Percentiles rank a stretch among this genome's conserved stretches.
Conservation (phyloP, 441 rosid genomes). For the Dalechampia spathulata region DNA sequence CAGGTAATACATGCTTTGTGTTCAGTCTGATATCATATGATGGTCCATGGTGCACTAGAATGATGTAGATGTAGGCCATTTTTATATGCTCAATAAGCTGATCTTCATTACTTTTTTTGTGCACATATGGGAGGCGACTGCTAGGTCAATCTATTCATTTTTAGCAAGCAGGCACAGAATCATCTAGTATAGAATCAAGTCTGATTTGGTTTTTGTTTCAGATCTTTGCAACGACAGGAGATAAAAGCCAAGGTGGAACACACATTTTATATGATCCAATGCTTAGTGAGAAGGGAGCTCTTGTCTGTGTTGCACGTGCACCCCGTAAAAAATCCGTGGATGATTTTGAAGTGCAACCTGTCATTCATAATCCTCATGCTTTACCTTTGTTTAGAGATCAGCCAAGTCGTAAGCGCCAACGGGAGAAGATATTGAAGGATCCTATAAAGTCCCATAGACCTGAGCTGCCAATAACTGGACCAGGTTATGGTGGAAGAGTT, state of each 20-base stretch:
- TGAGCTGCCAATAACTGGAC: conserved; percentile 87
- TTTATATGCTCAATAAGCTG: neutral
- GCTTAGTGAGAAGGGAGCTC: conserved; percentile 88
- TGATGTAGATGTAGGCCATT: neutral
- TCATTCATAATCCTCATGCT: conserved; percentile 96
- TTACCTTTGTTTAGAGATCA: conserved; percentile 92
- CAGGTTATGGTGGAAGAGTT: conserved; percentile 93
- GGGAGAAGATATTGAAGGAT: conserved; percentile 88
- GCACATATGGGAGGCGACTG: neutral
- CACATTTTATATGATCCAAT: conserved; percentile 83
- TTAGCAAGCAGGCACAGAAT: too few species aligned
- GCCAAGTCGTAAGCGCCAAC: conserved; percentile 94
- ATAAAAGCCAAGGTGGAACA: conserved; percentile 85
- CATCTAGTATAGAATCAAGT: too few species aligned
- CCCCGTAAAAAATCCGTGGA: conserved; percentile 93
- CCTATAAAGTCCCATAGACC: conserved; percentile 89
- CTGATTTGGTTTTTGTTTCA: conserved; percentile 18
- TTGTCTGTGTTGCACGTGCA: conserved; percentile 91
- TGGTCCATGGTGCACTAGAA: neutral
- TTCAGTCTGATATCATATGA: neutral
- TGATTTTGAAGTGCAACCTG: conserved; percentile 79
- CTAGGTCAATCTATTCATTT: neutral
- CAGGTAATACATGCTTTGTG: conserved; percentile 45
- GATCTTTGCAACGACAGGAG: conserved; percentile 88
- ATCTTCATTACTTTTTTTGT: neutral